Conservation (phyloP, 148 eudicot species). For the Rhododendron molle region DNA sequence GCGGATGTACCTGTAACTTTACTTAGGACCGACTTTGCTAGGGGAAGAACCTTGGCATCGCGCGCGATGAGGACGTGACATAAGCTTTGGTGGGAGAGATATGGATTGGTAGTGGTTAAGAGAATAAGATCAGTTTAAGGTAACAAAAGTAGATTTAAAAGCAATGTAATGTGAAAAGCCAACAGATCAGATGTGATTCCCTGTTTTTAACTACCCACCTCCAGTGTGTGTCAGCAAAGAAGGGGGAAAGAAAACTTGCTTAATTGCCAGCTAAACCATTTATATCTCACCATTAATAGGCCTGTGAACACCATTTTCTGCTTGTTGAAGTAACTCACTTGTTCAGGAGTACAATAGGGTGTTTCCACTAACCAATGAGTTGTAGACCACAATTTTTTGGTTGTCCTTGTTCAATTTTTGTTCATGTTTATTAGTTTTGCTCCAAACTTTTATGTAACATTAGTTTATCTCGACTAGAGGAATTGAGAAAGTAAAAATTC, state of each 20-base stretch:
- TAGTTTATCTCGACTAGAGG: too few species aligned
- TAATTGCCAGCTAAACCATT: too few species aligned
- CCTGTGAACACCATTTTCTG: not conserved
- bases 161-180: not conserved
- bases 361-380: too few species aligned
- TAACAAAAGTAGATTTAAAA: not conserved
- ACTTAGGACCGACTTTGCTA: not conserved
- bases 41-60: not conserved
- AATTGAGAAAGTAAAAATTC: too few species aligned
- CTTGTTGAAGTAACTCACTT: too few species aligned
- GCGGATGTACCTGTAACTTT: not conserved
- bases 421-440: too few species aligned
- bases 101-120: not conserved
- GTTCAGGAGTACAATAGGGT: too few species aligned
- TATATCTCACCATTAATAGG: too few species aligned
- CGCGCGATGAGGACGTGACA: not conserved
- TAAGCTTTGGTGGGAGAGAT: not conserved
- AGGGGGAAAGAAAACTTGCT: not conserved
- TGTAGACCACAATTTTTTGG: too few species aligned
- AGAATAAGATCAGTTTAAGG: slow-evolving; percentile 12
- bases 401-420: too few species aligned
- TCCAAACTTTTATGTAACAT: too few species aligned
- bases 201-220: too few species aligned
- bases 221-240: not conserved
- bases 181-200: not conserved